These are phyloP conservation scores for Ceratobasidium sp. DNA, from an alignment of 1,284 basidiomycete genomes.

Conservation along the genomic window DNA sequence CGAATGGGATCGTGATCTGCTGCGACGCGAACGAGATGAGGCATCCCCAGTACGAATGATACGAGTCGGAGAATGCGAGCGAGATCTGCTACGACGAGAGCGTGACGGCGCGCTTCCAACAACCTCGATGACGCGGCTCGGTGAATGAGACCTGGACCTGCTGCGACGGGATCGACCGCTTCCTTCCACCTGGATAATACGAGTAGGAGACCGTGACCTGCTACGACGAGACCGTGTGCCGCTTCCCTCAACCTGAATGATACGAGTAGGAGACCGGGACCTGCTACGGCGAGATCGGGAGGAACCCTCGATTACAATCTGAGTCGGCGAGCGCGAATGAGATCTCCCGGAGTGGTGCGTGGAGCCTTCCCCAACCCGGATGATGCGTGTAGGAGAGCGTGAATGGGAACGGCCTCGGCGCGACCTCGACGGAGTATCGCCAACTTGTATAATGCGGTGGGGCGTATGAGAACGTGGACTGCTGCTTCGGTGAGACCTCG, in stretches of 20 bases:
- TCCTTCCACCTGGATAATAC: constrained; percentile 8
- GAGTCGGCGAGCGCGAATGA: constrained; percentile 7
- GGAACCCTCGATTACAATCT: background rate
- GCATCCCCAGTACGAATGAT: background rate
- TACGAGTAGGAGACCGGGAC: constrained; percentile 16
- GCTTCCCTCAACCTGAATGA: background rate
- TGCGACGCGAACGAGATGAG: background rate
- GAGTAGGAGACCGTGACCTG: constrained; percentile 23
- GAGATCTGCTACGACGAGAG: constrained; percentile 7
- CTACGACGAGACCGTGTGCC: background rate
- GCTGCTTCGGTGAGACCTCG: constrained; percentile 1
- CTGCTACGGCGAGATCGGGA: constrained; percentile 1
- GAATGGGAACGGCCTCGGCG: background rate
- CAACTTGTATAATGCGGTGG: background rate
- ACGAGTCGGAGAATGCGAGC: background rate
- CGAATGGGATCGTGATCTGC: constrained; percentile 15
- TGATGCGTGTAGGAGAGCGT: background rate
- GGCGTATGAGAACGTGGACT: background rate
- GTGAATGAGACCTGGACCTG: background rate
- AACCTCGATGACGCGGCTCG: constrained; percentile 15
- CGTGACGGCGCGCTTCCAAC: background rate
- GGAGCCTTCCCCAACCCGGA: background rate
- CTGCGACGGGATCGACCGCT: background rate
- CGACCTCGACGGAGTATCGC: background rate
- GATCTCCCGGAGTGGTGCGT: background rate